Evolutionary conservation across 2,329 filamentous ascomycete species (phyloP), one percentile per base, ranked within the genome.

Genomic region (Exophiala spinifera): DNA sequence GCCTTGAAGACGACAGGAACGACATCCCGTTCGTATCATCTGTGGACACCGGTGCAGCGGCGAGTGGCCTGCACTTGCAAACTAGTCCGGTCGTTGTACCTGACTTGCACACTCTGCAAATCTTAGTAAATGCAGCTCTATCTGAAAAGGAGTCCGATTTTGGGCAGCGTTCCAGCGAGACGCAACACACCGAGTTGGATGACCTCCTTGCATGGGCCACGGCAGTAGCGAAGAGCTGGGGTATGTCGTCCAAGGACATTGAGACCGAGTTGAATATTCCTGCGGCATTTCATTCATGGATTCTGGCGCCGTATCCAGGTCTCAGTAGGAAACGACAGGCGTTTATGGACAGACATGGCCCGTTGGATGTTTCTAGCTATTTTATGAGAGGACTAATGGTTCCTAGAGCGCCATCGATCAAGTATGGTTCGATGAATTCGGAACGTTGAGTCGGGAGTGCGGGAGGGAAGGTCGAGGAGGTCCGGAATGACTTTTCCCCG

Each of bases 71-170:
- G n/a, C 37, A 14, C 11, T 21, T 25, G n/a, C 37, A 14, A 15
- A 17, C 11, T 3, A 46, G 49, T 40, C 58, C 56, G 4, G 52
- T 62, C 47, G 56, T 61, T 8, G 47, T 46, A 13, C 60, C 61
- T n/a, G 54, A 59, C 31, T 20, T 58, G 36, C 53, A 51, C 19
- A 63, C 62, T 14, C 45, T 63, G 20, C 53, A 61, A 17, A 58
- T 64, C 36, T 51, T 64, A n/a, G 54, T 62, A 13, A 54, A 52
- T 40, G 52, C 37, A 19, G 59, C 61, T 6, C 8, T 61, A 11
- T 25, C 40, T n/a, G 59, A 63, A 31, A 55, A 46, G 39, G 8
- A 39, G 14, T 28, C 49, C n/a, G 5, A 13, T 3, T 3, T 25
- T 46, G 39, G 15, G n/a, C n/a, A n/a, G n/a, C n/a, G 21, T 31